These are phyloP conservation scores for Camelina neglecta DNA, from an alignment of 345 rosid species.

Conservation along the genomic window DNA sequence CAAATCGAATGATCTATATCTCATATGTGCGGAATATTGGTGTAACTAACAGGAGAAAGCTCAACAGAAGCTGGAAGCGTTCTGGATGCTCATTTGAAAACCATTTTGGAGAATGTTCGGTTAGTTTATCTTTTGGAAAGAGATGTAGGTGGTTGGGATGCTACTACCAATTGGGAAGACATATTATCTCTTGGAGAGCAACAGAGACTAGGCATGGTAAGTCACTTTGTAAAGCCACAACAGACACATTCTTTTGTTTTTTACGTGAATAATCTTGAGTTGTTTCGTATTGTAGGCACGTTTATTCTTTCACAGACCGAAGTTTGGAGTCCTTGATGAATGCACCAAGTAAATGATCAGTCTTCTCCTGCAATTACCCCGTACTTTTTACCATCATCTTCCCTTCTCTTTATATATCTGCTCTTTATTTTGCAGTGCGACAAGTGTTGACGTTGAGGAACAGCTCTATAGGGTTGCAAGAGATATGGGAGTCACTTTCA, in stretches of 20 bases:
- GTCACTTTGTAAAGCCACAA: slow-evolving; percentile 29
- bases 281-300: slow-evolving; percentile 68
- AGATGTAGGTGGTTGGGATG: slow-evolving; percentile 87
- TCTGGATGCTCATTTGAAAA: slow-evolving; percentile 69
- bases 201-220: slow-evolving; percentile 97
- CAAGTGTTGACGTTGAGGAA: slow-evolving; percentile 96
- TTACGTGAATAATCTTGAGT: slow-evolving; percentile 22
- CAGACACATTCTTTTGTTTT: background rate
- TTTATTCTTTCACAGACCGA: slow-evolving; percentile 91
- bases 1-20: slow-evolving; percentile 7
- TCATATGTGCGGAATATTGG: slow-evolving; percentile 12
- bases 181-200: slow-evolving; percentile 97
- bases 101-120: slow-evolving; percentile 78
- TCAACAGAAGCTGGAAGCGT: slow-evolving; percentile 44
- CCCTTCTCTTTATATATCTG: background rate
- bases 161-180: slow-evolving; percentile 85
- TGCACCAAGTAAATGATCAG: slow-evolving; percentile 82
- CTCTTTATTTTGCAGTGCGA: slow-evolving; percentile 64
- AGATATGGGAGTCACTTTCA: slow-evolving; percentile 83
- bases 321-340: slow-evolving; percentile 93
- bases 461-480: slow-evolving; percentile 86
- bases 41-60: slow-evolving; percentile 49
- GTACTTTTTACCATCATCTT: background rate
- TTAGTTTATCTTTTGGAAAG: slow-evolving; percentile 87
- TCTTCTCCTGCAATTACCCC: background rate